Evolutionary conservation across 148 eudicot genomes (phyloP).

Genomic region (Silene latifolia): DNA sequence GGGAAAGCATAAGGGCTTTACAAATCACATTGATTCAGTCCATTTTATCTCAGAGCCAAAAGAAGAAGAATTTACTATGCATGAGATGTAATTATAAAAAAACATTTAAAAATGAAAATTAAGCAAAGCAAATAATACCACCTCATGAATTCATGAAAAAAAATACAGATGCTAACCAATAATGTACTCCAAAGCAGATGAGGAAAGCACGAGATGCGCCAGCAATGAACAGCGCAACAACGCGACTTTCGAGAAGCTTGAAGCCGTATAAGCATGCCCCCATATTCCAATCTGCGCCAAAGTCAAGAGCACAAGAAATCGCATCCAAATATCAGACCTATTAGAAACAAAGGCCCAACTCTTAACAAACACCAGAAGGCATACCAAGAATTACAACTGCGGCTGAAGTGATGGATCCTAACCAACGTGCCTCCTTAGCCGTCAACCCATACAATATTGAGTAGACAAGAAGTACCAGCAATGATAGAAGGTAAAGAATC

Average conservation of each 20-base stretch:
- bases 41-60: conserved; percentile 2
- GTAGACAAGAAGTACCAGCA: conserved; percentile 78
- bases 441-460: conserved; percentile 87
- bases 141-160: neutral
- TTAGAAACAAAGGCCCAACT: neutral
- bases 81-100: neutral
- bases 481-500: conserved; percentile 76
- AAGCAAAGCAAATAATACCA: neutral
- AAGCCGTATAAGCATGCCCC: conserved; percentile 96
- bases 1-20: neutral
- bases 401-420: conserved; percentile 93
- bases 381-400: conserved; percentile 93
- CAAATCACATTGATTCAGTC: neutral
- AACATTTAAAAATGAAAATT: neutral
- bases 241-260: conserved; percentile 82
- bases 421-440: conserved; percentile 86
- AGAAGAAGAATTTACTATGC: neutral
- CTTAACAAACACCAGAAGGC: conserved; percentile 10
- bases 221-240: conserved; percentile 83
- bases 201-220: conserved; percentile 90
- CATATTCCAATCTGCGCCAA: conserved; percentile 86
- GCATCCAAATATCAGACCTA: neutral
- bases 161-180: conserved; percentile 64
- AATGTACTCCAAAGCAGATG: conserved; percentile 96
- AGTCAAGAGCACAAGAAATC: conserved; percentile 3